Conservation (phyloP, 2,329 filamentous ascomycete species). For the Rhynchosporium agropyri region DNA sequence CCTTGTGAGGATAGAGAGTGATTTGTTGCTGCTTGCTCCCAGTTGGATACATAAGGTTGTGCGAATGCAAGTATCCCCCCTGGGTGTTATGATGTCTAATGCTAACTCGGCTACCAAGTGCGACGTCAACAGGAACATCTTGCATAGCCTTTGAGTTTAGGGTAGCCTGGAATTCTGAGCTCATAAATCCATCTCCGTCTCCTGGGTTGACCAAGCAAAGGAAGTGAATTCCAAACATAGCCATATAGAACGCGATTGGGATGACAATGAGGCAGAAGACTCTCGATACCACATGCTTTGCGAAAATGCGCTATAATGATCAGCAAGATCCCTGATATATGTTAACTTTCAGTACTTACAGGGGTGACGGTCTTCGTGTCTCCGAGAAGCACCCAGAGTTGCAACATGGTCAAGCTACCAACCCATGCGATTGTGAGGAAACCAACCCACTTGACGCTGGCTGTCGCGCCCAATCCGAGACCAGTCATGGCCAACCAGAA, state of each 20-base stretch:
- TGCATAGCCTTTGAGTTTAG: slow-evolving; percentile 97
- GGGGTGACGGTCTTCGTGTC: slow-evolving; percentile 84
- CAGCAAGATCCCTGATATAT: slow-evolving; percentile 29
- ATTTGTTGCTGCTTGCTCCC: slow-evolving; percentile 99
- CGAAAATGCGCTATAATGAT: slow-evolving; percentile 67
- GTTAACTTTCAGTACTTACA: slow-evolving; percentile 48
- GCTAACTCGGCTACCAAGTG: slow-evolving; percentile 81
- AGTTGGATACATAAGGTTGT: slow-evolving; percentile 94
- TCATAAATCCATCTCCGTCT: slow-evolving; percentile 99
- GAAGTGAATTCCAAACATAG: slow-evolving; percentile 98
- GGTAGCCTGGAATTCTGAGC: slow-evolving; percentile 96
- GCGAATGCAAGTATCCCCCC: slow-evolving; percentile 95
- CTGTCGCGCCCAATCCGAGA: slow-evolving; percentile 83
- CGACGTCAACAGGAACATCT: slow-evolving; percentile 89
- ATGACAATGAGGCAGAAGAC: slow-evolving; percentile 90
- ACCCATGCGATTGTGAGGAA: slow-evolving; percentile 99
- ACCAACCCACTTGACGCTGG: slow-evolving; percentile 98
- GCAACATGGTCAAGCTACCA: slow-evolving; percentile 82
- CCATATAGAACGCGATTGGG: slow-evolving; percentile 87
- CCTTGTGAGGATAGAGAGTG: slow-evolving; percentile 97
- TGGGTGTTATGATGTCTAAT: slow-evolving; percentile 97
- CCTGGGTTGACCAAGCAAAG: slow-evolving; percentile 90
- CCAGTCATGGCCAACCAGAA: slow-evolving; percentile 93
- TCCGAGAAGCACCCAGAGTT: slow-evolving; percentile 93
- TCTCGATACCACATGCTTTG: slow-evolving; percentile 92